These are phyloP conservation scores for Phytophthora pini DNA, from an alignment of 352 stramenopile genomes.

Conservation along the genomic window DNA sequence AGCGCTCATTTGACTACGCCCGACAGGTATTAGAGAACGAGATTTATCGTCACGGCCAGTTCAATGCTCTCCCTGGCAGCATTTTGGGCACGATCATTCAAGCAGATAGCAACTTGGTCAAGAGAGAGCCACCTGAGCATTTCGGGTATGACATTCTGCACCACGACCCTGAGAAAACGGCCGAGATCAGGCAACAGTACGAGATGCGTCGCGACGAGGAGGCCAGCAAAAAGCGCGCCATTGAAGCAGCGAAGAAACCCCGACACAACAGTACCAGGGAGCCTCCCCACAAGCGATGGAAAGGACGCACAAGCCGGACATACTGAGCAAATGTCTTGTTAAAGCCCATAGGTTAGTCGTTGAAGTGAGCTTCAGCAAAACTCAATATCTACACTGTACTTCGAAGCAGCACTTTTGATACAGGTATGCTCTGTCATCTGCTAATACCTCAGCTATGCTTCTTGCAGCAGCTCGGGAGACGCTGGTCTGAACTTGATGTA, in stretches of 20 bases:
- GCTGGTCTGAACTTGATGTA: slow-evolving; percentile 63
- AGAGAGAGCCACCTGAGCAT: slow-evolving; percentile 52
- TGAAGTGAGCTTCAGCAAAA: slow-evolving; percentile 18
- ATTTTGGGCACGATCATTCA: slow-evolving; percentile 83
- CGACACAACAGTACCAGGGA: slow-evolving; percentile 40
- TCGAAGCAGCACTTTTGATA: background rate
- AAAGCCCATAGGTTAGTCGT: slow-evolving; percentile 22
- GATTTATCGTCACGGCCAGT: slow-evolving; percentile 71
- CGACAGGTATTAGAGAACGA: slow-evolving; percentile 77
- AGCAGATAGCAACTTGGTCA: slow-evolving; percentile 67
- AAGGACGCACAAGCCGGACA: slow-evolving; percentile 47
- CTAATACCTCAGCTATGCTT: slow-evolving; percentile 8
- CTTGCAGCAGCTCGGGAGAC: slow-evolving; percentile 28
- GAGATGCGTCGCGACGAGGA: slow-evolving; percentile 70
- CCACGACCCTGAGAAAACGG: slow-evolving; percentile 76
- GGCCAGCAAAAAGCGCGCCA: slow-evolving; percentile 52
- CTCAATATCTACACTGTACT: background rate
- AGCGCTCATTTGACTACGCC: slow-evolving; percentile 92
- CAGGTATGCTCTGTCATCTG: no score
- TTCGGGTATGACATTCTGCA: slow-evolving; percentile 80
- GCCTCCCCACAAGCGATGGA: slow-evolving; percentile 68
- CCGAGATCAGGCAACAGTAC: slow-evolving; percentile 65
- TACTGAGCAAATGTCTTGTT: slow-evolving; percentile 28
- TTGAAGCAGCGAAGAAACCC: slow-evolving; percentile 26
- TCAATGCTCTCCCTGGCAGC: slow-evolving; percentile 65